Conservation (phyloP, 2,329 filamentous ascomycete genomes). For the Fusarium buxicola region DNA sequence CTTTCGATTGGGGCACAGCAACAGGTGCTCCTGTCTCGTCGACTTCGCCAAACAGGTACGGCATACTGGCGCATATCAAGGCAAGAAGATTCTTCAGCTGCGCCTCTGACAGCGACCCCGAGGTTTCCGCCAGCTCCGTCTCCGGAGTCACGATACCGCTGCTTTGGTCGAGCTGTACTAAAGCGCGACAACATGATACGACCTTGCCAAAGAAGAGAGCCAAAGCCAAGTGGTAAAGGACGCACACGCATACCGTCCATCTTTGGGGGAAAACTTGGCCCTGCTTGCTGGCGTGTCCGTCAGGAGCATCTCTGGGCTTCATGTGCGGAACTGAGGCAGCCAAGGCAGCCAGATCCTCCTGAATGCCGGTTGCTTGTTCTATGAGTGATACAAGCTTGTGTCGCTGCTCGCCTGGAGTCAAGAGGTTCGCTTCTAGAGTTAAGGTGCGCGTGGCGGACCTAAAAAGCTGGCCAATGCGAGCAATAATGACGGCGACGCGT, state of each 20-base stretch:
- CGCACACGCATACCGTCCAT: constrained; percentile 25
- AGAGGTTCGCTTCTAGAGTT: neutral
- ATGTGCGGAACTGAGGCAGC: neutral
- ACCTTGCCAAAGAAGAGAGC: constrained; percentile 24
- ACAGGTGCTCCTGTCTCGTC: constrained; percentile 19
- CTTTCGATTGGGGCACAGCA: constrained; percentile 16
- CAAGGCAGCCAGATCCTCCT: constrained; percentile 12
- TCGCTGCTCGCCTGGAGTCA: constrained; percentile 1
- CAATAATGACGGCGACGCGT: constrained; percentile 18
- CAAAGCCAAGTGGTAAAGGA: constrained; percentile 10
- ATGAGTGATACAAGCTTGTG: constrained; percentile 14
- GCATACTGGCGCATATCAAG: constrained; percentile 15
- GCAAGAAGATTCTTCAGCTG: constrained; percentile 9
- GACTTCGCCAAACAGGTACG: constrained; percentile 29
- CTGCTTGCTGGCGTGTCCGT: constrained; percentile 11
- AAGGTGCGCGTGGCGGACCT: constrained; percentile 21
- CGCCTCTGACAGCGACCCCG: constrained; percentile 5
- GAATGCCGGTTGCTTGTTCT: constrained; percentile 19
- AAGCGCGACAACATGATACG: constrained; percentile 8
- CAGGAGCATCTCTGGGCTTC: constrained; percentile 13
- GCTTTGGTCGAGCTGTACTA: constrained; percentile 4
- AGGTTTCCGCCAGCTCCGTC: constrained; percentile 11
- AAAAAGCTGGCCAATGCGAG: constrained; percentile 32
- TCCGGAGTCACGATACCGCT: neutral
- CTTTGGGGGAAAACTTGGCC: constrained; percentile 10